These are phyloP conservation scores for Hypoxylon trugodes DNA, from an alignment of 495 filamentous ascomycete genomes.

Conservation along the genomic window DNA sequence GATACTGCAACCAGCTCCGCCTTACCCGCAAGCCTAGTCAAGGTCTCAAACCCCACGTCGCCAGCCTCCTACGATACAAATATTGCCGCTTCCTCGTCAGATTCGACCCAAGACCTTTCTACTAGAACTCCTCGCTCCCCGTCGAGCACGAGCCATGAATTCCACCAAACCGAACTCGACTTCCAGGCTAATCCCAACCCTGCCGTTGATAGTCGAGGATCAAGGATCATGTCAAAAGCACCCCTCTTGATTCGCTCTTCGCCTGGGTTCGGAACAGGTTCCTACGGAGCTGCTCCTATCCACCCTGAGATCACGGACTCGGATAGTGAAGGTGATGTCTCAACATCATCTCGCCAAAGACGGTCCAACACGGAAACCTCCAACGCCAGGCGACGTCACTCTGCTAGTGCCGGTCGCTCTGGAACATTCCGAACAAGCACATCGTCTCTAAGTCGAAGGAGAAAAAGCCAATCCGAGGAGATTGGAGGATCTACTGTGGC, in stretches of 20 bases:
- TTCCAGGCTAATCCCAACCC: conserved; percentile 31
- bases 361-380: conserved; percentile 20
- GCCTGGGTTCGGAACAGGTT: conserved; percentile 56
- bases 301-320: conserved; percentile 26
- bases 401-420: conserved; percentile 24
- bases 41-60: conserved; percentile 28
- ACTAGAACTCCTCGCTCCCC: conserved; percentile 28
- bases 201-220: conserved; percentile 30
- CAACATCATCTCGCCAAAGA: conserved; percentile 7
- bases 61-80: conserved; percentile 33
- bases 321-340: conserved; percentile 18
- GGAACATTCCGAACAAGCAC: conserved; percentile 25
- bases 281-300: conserved; percentile 36
- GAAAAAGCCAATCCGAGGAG: conserved; percentile 48
- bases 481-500: conserved; percentile 53
- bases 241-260: conserved; percentile 66
- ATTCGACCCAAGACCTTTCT: conserved; percentile 1
- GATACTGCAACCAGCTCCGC: conserved; percentile 28
- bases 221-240: conserved; percentile 60
- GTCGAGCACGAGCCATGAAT: conserved; percentile 40
- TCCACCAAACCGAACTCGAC: conserved; percentile 22
- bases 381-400: conserved; percentile 28
- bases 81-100: conserved; percentile 25
- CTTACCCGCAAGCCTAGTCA: conserved; percentile 23
- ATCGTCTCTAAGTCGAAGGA: conserved; percentile 36